A percentile compares a stretch with the other conserved stretches of the same genome.
Conservation (phyloP, 345 rosid species). For the Aquilaria malaccensis region DNA sequence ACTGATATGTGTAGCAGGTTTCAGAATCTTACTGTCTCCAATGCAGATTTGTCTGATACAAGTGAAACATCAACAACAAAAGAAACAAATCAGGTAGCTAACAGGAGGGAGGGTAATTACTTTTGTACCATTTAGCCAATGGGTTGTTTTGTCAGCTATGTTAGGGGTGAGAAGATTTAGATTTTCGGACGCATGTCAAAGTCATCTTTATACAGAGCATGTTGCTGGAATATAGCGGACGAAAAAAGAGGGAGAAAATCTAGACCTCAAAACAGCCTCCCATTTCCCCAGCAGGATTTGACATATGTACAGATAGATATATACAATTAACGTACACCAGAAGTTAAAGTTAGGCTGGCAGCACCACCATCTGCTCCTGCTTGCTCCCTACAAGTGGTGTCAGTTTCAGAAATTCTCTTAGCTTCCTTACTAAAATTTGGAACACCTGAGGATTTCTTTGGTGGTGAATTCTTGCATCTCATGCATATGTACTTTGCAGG, state of each 20-base stretch:
- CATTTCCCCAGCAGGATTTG: no score
- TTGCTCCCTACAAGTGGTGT: slow-evolving; percentile 35
- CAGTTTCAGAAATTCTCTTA: slow-evolving; percentile 15
- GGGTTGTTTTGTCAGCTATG: no score
- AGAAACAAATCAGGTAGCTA: slow-evolving; percentile 6
- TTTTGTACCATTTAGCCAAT: background rate
- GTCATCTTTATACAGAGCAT: background rate
- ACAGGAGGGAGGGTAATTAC: slow-evolving; percentile 9
- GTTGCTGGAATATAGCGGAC: background rate
- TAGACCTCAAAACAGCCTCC: no score
- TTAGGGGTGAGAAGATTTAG: no score
- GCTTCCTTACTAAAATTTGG: slow-evolving; percentile 20
- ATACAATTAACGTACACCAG: slow-evolving; percentile 26
- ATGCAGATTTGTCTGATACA: slow-evolving; percentile 3
- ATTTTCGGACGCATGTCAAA: no score
- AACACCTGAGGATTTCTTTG: slow-evolving; percentile 14
- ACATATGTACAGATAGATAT: slow-evolving; percentile 5
- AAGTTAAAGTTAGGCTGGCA: slow-evolving; percentile 19
- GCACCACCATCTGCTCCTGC: slow-evolving; percentile 14
- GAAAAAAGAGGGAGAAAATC: background rate
- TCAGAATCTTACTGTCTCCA: slow-evolving; percentile 21
- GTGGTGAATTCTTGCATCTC: slow-evolving; percentile 25
- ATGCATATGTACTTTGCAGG: slow-evolving; percentile 39
- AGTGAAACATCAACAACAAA: slow-evolving; percentile 7
- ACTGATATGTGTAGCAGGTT: slow-evolving; percentile 26